A percentile compares a stretch with the other conserved stretches of the same genome.
These are phyloP conservation scores for Macrophomina tecta DNA, from an alignment of 2,329 filamentous ascomycete species.

Conservation along the genomic window DNA sequence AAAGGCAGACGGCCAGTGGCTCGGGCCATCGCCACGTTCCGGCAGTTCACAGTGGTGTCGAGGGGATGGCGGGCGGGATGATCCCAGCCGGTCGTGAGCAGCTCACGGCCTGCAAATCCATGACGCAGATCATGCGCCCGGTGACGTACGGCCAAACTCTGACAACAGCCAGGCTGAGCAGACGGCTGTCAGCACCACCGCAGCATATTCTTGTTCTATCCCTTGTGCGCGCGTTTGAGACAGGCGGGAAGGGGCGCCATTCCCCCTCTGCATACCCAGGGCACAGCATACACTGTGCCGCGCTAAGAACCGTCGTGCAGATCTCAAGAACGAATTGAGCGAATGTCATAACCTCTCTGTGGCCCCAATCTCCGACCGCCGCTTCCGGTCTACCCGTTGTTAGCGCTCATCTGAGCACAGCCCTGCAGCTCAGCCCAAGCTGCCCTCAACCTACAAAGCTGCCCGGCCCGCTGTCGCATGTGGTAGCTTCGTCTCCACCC, in stretches of 20 bases:
- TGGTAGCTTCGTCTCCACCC: not conserved
- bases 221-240: slow-evolving; percentile 8
- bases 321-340: not conserved
- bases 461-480: slow-evolving; percentile 15
- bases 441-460: slow-evolving; percentile 17
- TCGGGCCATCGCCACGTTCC: not conserved
- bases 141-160: not conserved
- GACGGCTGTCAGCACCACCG: not conserved
- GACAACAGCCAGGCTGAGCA: not conserved
- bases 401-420: slow-evolving; percentile 12
- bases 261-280: not conserved
- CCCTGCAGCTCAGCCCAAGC: slow-evolving; percentile 14
- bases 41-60: not conserved
- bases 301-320: slow-evolving; percentile 2
- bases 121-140: not conserved
- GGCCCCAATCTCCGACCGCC: slow-evolving; percentile 15
- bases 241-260: not conserved
- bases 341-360: slow-evolving; percentile 11
- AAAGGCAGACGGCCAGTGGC: not conserved
- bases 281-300: not conserved
- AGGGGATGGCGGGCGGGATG: not conserved
- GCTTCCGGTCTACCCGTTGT: slow-evolving; percentile 18
- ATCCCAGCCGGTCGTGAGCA: too few species aligned
- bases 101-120: not conserved
- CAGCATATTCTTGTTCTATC: not conserved